Conservation (phyloP, 2,329 filamentous ascomycete species). For the Fusarium secorum region DNA sequence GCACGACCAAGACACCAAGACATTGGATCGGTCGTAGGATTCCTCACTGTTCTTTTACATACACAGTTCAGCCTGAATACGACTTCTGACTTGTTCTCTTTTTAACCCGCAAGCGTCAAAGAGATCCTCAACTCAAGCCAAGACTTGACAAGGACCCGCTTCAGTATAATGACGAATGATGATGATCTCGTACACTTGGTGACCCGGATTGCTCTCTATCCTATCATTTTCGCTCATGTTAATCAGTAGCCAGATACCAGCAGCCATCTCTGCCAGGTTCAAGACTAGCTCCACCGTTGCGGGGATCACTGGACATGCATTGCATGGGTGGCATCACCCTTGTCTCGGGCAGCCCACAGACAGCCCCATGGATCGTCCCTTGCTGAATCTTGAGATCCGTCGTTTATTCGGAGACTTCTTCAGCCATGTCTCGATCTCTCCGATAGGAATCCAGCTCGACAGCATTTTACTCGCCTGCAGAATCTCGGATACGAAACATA, state of each 20-base stretch:
- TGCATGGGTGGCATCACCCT: conserved; percentile 12
- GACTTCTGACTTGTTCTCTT: not conserved
- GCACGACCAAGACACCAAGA: not conserved
- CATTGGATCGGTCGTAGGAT: not conserved
- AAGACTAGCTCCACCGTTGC: not conserved
- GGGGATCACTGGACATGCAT: not conserved
- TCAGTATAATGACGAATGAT: conserved; percentile 17
- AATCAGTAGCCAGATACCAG: not conserved
- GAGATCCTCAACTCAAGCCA: not conserved
- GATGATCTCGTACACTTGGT: not conserved
- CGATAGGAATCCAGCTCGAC: conserved; percentile 1
- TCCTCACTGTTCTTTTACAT: not conserved
- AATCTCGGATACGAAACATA: not conserved
- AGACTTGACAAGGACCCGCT: not conserved
- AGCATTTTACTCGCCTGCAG: conserved; percentile 16
- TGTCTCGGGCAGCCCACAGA: conserved; percentile 23
- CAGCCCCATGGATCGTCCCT: conserved; percentile 17
- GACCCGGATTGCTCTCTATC: not conserved
- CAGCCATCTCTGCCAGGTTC: not conserved
- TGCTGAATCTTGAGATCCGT: conserved; percentile 20
- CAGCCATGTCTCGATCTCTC: conserved; percentile 34
- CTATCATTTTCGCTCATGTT: not conserved
- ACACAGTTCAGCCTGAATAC: not conserved
- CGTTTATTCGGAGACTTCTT: conserved; percentile 35
- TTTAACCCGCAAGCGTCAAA: conserved; percentile 1